Evolutionary conservation across 2,329 filamentous ascomycete genomes (phyloP), one percentile per base, ranked within the genome.

Genomic region (Cytospora piceae): DNA sequence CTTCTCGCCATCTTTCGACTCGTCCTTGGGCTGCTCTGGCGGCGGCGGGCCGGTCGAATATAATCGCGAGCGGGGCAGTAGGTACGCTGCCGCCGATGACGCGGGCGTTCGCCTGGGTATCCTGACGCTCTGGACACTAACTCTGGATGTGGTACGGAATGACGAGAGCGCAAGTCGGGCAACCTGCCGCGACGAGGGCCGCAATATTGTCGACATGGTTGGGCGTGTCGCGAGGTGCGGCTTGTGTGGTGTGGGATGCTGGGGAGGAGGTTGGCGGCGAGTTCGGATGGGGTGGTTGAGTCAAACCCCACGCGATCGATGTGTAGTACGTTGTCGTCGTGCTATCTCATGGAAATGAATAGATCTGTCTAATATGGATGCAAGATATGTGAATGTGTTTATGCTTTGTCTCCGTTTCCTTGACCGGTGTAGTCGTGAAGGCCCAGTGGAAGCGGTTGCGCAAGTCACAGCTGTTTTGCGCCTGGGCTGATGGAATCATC

Each of bases 131-230:
- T 69, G 63, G 39, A 61, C 32, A 49, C 69, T 65, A 15, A 70
- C 68, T 49, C 71, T 70, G 49, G 72, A 63, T 49, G 71, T 61
- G 24, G 74, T 67, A 58, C 67, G 67, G 32, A 74, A 63, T 27
- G 72, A 70, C 56, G 67, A 61, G 58, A 71, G 66, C 27, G 72
- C 72, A 62, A 71, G 68, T 58, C 70, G 71, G 64, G 71, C 70
- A 65, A 75, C 69, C 67, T 73, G 73, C 68, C 70, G 71, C 59
- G 73, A 69, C 39, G 73, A 71, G 57, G 71, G 70, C 63, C 74
- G 72, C 67, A 75, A 70, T 67, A 75, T 70, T 52, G 68, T 71
- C 62, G 70, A 64, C 68, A 70, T 71, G 37, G 42, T 58, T 55
- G 42, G n/a, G 31, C 54, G 51, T 15, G 27, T 20, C n/a, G n/a